Base-by-base conservation (phyloP, 2,329 filamentous ascomycete species). In the Cytospora chrysosperma region DNA sequence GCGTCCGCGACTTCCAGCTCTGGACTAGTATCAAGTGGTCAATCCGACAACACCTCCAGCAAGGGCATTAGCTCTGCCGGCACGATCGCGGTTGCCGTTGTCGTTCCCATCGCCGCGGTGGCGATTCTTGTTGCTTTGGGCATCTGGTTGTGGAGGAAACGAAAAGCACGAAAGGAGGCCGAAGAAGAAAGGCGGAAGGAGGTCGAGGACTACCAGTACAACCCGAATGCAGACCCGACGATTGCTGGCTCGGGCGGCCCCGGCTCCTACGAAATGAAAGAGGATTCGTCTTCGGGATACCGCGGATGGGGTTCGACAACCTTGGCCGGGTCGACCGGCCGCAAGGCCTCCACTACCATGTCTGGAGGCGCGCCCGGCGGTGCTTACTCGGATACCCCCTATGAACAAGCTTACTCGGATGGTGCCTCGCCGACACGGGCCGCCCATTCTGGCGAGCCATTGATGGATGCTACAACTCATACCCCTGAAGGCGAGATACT, bases 151-250 rank as follows among this genome's bases (percentile, higher is more conserved):
- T 99, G 93, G 92, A 88, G 91, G 73, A 93, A 88, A 79, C 89
- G 93, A 67, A 96, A 96, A 79, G 88, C 91, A 71, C 87, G 88
- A 68, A 95, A 92, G 80, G 86, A 87, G 67, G 90, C 89, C 17
- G 92, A 95, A 72, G 95, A 97, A 74, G 87, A 93, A 71, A 87
- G 95, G 57, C 87, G 93, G 67, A 97, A 97, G 79, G 95, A 99
- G 77, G 93, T 97, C 13, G 94, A 98, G 75, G 95, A 98, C 73
- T 98, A 98, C 74, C 89, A 91, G 34, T 98, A 93, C 81, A 98
- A 98, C 75, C 95, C 95, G n/a, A 98, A 98, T 77, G 89, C 93
- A 65, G 93, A 97, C 73, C 92, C 93, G 0, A 92, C 90, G 0
- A 81, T 97, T 15, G 84, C 78, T 8, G 80, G 77, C 15, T 73